Evolutionary conservation across 148 eudicot species (phyloP), one percentile per base, ranked within the genome.

Genomic region (Chenopodium formosanum): DNA sequence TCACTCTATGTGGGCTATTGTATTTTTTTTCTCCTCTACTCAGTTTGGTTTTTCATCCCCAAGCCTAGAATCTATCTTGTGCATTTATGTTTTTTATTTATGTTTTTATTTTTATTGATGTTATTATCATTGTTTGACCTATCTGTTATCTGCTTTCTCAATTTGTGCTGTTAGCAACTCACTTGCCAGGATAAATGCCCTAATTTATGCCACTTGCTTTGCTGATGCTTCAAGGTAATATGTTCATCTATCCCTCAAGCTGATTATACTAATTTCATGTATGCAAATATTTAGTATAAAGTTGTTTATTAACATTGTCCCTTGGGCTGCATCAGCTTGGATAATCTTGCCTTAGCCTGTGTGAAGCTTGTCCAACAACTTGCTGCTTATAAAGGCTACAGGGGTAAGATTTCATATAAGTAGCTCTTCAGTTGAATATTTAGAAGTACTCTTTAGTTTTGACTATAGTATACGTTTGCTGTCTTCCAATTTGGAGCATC

Each of bases 311-410:
- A 64, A 12, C 78, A 62, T 46, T 46, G 66, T 27, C 62, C 25
- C 68, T 8, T 22, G 27, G 68, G 72, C 68, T 77, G 44, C 29
- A 40, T 71, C 89, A 96, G 98, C 83, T 86, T 83, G 79, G 94
- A 90, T 73, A 92, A 94, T 91, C 83, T 88, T 81, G 94, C 98
- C 72, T 86, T 97, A 78, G 93, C 98, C 53, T 92, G 95, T 83
- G 89, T 89, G 84, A 97, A 97, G 88, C 98, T 97, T 86, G 90
- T 97, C 88, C 99, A 97, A 82, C 92, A 92, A 87, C 82, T 94
- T 78, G 97, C 94, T 62, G 85, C 92, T 12, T 91, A 83, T 84
- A 97, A 92, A 89, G 99, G 99, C 76, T 94, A 97, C 81, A 88
- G 82, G 88, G 97, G 97, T 91, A 74, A 84, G 90, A 78, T 75